Base-by-base conservation (phyloP, 78 protist genomes). In the Dictyostelium firmibasis region DNA sequence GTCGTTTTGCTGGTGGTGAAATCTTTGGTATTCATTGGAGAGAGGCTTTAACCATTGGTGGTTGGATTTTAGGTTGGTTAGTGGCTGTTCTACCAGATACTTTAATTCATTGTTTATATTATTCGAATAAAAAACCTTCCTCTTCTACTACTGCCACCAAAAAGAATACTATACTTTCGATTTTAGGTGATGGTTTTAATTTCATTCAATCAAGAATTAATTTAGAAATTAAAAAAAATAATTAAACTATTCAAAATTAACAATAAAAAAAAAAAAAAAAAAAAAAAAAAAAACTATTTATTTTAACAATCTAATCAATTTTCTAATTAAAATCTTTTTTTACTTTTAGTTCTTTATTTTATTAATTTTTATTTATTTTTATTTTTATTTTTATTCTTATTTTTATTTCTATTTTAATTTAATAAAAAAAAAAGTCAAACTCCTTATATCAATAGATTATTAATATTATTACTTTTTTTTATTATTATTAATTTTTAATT, bases 1-100 rank as follows among this genome's bases (percentile, higher is more conserved):
- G 94, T 35, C 44, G 94, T 43, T 89, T 89, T 41, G 16, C 72
- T 4, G 94, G 94, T 81, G 94, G 94, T 33, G 94, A 89, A 27
- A 81, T 89, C 3, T 89, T 89, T 69, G 94, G 87, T 62, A 81
- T 81, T 14, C 70, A 35, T 14, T 89, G 94, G 94, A 36, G 94
- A 81, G 94, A 89, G 60, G 81, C 82, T 18, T 50, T 89, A 62
- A 31, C 74, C 2, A 9, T 81, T 13, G 69, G 41, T 29, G 85
- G 85, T 27, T 47, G 23, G 43, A 50, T 47, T 0, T 3, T 47
- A 14, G 62, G 62, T 47, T 27, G 27, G n/a, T 38, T 36, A 2
- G 31, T 33, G 36, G n/a, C 57, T 6, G 18, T 76, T n/a, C 6
- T 72, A 11, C 83, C 83, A 13, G 83, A 76, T 76, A 76, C 83